Conservation (phyloP, 768 basidiomycete genomes). For the Pleurotus citrinopileatus region DNA sequence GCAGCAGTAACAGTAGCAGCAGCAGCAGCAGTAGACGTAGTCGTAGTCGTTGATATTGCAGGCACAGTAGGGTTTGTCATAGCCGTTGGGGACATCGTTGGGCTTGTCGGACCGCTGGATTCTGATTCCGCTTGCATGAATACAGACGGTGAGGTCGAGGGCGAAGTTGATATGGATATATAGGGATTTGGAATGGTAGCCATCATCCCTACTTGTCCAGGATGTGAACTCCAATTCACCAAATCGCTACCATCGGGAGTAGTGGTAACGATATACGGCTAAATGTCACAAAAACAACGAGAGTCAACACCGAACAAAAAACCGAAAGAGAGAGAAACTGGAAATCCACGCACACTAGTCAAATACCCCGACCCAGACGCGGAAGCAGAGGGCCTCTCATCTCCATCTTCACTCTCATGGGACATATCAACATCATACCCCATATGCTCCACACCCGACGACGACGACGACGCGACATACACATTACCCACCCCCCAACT, state of each 20-base stretch:
- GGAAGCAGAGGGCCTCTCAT: too few relatives aligned
- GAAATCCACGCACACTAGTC: slow-evolving; percentile 20
- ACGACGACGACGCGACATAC: too few relatives aligned
- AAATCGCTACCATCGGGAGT: slow-evolving; percentile 18
- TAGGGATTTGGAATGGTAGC: slow-evolving; percentile 25
- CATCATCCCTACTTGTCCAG: slow-evolving; percentile 20
- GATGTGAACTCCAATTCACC: slow-evolving; percentile 20
- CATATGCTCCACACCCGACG: slow-evolving; percentile 17
- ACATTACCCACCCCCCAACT: slow-evolving; percentile 3
- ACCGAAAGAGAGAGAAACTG: neutral
- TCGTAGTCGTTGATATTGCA: too few relatives aligned
- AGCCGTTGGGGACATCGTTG: neutral
- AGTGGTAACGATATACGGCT: slow-evolving; percentile 1
- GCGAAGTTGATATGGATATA: slow-evolving; percentile 16
- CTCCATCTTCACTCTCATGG: neutral
- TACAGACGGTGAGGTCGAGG: neutral
- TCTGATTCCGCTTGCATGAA: neutral
- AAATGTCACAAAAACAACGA: slow-evolving; percentile 6
- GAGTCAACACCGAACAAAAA: neutral
- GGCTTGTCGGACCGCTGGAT: slow-evolving; percentile 5
- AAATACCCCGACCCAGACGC: slow-evolving; percentile 23
- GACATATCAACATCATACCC: slow-evolving; percentile 26
- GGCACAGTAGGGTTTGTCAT: too few relatives aligned
- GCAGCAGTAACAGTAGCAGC: slow-evolving; percentile 12
- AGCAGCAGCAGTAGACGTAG: too few relatives aligned